Conservation (phyloP, 1,284 basidiomycete species). For the Agroathelia rolfsii region DNA sequence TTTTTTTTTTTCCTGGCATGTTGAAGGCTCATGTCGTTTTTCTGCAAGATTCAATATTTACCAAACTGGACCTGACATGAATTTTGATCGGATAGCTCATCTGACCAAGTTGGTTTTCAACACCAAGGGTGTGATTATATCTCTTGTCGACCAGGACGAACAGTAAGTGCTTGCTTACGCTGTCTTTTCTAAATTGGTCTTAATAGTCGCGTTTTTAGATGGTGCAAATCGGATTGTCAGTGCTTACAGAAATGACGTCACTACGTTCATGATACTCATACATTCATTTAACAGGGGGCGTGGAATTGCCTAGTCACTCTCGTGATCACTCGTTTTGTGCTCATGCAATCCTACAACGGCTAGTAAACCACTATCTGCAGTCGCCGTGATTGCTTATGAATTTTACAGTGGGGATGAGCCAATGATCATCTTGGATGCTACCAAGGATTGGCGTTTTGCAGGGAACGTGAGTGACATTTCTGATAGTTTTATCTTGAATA, state of each 20-base stretch:
- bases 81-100: slow-evolving; percentile 87
- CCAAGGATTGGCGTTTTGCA: slow-evolving; percentile 81
- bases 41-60: slow-evolving; percentile 73
- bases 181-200: slow-evolving; percentile 3
- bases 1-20: slow-evolving; percentile 4
- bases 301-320: slow-evolving; percentile 42
- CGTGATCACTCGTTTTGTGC: slow-evolving; percentile 72
- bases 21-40: slow-evolving; percentile 9
- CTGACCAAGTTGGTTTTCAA: slow-evolving; percentile 90
- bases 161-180: slow-evolving; percentile 39
- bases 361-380: slow-evolving; percentile 14
- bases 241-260: slow-evolving; percentile 2
- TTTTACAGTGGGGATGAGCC: slow-evolving; percentile 71
- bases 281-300: slow-evolving; percentile 39
- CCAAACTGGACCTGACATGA: slow-evolving; percentile 75
- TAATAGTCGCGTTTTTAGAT: slow-evolving; percentile 30
- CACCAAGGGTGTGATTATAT: slow-evolving; percentile 78
- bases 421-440: slow-evolving; percentile 74
- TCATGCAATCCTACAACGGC: slow-evolving; percentile 79
- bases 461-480: slow-evolving; percentile 49
- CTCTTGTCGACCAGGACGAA: slow-evolving; percentile 72
- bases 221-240: slow-evolving; percentile 79
- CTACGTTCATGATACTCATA: slow-evolving; percentile 10
- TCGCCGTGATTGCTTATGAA: slow-evolving; percentile 1
- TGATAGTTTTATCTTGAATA: too few species aligned